Base-by-base conservation (phyloP, 495 filamentous ascomycete species). In the Trichoderma parareesei region DNA sequence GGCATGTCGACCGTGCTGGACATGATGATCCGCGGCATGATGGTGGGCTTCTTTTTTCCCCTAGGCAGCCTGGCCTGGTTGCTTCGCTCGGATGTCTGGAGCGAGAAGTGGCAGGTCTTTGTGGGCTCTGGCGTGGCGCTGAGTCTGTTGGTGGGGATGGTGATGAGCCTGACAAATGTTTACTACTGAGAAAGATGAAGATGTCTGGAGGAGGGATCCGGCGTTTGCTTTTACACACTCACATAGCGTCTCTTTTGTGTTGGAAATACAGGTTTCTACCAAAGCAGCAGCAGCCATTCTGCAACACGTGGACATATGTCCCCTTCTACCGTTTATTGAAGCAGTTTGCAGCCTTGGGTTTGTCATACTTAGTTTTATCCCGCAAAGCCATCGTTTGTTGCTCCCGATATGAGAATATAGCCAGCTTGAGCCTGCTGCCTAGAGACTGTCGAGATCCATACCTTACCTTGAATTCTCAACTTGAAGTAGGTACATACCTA, bases 31-130 rank as follows among this genome's bases (percentile, higher is more conserved):
- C 89, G 85, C 78, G 94, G 93, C 1, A 91, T 89, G 70, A 76
- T 94, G 37, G 90, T 92, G 71, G 94, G 94, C 27, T 97, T 97
- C 77, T 88, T 98, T 72, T 98, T 92, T 87, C 93, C 94, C 38
- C 73, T 98, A 53, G 92, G 89, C 0, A 91, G 90, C 70, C 79
- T 92, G 38, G 86, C 87, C 59, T 96, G 91, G 92, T 73, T 93
- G 72, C 79, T 92, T 60, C 80, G 92, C 64, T 93, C 97, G 76
- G 90, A 95, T 66, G 87, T 97, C 65, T 96, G 91, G 86, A 89
- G 86, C 46, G 84, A 85, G 76, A 76, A 92, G 70, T 88, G 90
- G 81, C 84, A 90, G 70, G 84, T 95, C 68, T 92, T 93, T 67
- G 90, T 97, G 16, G 84, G 88, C 69, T 84, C 90, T 40, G 94